Evolutionary conservation across 192 early-diverging fungal genomes (phyloP), one percentile per base, ranked within the genome.

Genomic region (Umbelopsis sp.): DNA sequence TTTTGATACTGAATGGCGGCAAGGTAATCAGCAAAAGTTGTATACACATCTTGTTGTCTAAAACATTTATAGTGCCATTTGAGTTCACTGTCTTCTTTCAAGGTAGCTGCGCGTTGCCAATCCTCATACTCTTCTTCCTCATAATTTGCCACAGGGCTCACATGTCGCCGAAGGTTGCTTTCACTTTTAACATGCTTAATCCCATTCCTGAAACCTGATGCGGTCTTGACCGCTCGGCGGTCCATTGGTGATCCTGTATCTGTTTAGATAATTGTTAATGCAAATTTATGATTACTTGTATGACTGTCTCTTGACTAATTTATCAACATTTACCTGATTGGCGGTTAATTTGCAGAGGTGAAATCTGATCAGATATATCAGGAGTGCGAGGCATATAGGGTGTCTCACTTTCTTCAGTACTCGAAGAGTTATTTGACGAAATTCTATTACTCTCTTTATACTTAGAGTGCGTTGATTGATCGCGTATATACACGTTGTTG

Each of bases 1-100:
- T 61, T 61, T 35, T 61, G 55, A 25, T 61, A 61, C 25, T 61
- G 55, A 4, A 18, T 61, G 15, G 55, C 55, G 6, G 55, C 30
- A 4, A 61, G 30, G 7, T 61, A 61, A 18, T 61, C 55, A 35
- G 55, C 27, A 16, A 61, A 61, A n/a, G 25, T 61, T 3, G 55
- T 37, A 61, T 61, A 61, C 1, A 35, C 5, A 7, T n/a, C 33
- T 25, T 61, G 55, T 30, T 61, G 55, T 37, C 55, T 11, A 18
- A 33, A 61, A 13, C 55, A 35, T 12, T 18, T 25, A 16, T 61
- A 61, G 25, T 61, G 55, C 55, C 55, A 61, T 61, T 61, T 61
- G 16, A 61, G 55, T 18, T 35, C 55, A 15, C 15, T 35, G 27
- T 61, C 55, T 33, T 61, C 55, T 3, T 61, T 61, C 30, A 61